Base-by-base conservation (phyloP, 176 grass and related monocot species). In the Carex littledalei region DNA sequence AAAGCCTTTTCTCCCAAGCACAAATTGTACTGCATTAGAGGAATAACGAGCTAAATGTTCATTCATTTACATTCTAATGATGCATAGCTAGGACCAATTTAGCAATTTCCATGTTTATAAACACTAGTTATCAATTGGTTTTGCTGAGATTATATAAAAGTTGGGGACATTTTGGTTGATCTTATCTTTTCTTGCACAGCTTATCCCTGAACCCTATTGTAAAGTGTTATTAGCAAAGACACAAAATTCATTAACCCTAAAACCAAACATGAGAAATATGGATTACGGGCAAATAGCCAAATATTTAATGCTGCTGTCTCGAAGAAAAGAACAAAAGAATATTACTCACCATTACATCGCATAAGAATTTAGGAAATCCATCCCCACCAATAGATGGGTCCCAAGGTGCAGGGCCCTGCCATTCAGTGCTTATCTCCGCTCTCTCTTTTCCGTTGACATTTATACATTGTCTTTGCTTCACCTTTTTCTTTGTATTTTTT, bases 261-360 rank as follows among this genome's bases (percentile, higher is more conserved):
- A 59, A 78, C 16, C 49, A 39, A 24, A 37, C 31, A 79, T 31
- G 8, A 75, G 29, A 17, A 17, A 6, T 53, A 76, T 3, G 7
- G 10, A 4, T 52, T 54, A 75, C 3, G 15, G 11, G 47, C 45
- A 26, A 76, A 52, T 53, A 78, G 5, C 20, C 72, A 76, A 54
- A 53, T 53, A 64, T 8, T 11, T 77, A 32, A 55, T 77, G 13
- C 17, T 32, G 5, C 54, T 31, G 5, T 77, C 49, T 77, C 29
- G 2, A 58, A 58, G 45, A 2, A 45, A 41, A 69, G 35, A 24
- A 54, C 54, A 55, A 66, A 35, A n/a, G 18, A 68, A 84, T 79
- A 66, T 61, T 60, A 53, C 71, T 75, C 87, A 99, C 96, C 96
- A 99, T 99, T 70, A 99, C 93, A 87, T 99, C 93, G 88, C 96